phyloP scores from a whole-genome alignment of 306 rosid species.

The Pueraria montana region DNA sequence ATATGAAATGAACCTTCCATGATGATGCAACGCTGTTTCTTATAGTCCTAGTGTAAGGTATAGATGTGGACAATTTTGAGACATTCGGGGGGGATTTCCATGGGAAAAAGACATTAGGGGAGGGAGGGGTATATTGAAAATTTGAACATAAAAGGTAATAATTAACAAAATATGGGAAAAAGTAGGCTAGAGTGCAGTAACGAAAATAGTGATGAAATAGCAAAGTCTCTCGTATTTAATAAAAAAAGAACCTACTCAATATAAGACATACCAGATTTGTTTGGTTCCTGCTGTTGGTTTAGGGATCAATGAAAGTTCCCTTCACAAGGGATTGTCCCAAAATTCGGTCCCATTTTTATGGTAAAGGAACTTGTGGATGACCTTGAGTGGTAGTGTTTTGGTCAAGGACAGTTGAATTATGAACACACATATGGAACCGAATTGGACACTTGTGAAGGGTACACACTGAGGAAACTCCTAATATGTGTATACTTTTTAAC shows the following conservation, averaged over 20 bases:
- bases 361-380: constrained; percentile 41
- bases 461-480: neutral
- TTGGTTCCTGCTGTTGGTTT: constrained; percentile 53
- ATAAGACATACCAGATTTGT: constrained; percentile 49
- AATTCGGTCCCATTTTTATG: constrained; percentile 46
- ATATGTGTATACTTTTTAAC: neutral
- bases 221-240: constrained; percentile 30
- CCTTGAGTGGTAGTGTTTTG: constrained; percentile 28
- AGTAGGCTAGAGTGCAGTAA: constrained; percentile 16
- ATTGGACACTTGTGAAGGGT: constrained; percentile 35
- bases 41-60: constrained; percentile 29
- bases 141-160: neutral
- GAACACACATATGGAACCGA: constrained; percentile 37
- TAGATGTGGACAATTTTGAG: constrained; percentile 33
- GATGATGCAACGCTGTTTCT: constrained; percentile 11
- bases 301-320: constrained; percentile 52
- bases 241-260: constrained; percentile 28
- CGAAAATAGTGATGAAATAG: constrained; percentile 36
- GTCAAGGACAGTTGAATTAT: constrained; percentile 39
- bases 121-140: neutral
- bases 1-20: constrained; percentile 41
- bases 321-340: constrained; percentile 58
- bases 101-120: constrained; percentile 10
- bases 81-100: constrained; percentile 29
- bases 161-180: neutral